phyloP scores from a whole-genome alignment of 768 basidiomycete species.

The Erythrobasidium yunnanense region DNA sequence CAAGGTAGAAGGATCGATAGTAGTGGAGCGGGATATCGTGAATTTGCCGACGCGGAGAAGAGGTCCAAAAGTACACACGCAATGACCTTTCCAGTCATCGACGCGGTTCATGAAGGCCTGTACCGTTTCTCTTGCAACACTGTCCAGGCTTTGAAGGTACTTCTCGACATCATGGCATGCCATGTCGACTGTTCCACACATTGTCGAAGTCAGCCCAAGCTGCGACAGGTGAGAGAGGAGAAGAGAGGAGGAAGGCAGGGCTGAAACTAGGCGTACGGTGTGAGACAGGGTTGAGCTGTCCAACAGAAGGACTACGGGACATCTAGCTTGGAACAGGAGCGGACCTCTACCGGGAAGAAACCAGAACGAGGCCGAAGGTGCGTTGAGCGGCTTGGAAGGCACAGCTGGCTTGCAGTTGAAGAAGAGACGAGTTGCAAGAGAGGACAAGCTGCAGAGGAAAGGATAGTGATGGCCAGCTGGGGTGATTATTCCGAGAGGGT shows the following conservation, averaged over 20 bases:
- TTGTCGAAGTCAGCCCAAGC: not conserved
- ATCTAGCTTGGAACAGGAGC: no score
- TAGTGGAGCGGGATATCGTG: not conserved
- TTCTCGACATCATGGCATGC: not conserved
- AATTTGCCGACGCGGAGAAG: not conserved
- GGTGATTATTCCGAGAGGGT: no score
- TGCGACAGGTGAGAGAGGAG: not conserved
- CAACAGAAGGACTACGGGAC: no score
- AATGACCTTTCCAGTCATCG: conserved; percentile 10
- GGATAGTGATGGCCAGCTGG: no score
- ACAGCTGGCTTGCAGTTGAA: no score
- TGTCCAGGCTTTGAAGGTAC: not conserved
- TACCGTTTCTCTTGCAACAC: no score
- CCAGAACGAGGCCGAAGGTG: no score
- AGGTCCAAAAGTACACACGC: not conserved
- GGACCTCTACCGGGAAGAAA: no score
- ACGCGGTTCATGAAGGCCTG: not conserved
- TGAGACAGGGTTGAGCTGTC: no score
- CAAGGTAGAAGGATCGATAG: not conserved
- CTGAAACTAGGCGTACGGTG: not conserved
- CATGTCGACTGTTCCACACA: not conserved
- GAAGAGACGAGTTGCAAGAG: no score
- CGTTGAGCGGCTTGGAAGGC: no score
- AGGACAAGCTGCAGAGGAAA: no score
- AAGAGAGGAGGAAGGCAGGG: not conserved